These are phyloP conservation scores for Fraxinus americana DNA, from an alignment of 257 asterid species.

Conservation along the genomic window DNA sequence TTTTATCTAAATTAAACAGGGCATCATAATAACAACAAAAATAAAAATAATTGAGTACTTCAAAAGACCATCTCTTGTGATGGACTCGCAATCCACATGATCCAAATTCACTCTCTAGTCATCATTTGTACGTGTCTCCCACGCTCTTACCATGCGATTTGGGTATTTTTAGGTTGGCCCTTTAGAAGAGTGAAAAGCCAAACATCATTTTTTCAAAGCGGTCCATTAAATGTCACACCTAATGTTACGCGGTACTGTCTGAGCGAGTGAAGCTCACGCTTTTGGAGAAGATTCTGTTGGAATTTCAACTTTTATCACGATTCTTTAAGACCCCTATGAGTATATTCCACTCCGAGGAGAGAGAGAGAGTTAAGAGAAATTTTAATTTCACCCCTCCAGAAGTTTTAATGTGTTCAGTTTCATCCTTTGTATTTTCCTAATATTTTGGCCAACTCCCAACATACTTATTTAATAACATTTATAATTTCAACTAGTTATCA, in stretches of 20 bases:
- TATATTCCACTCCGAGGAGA: too few relatives aligned
- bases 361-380: neutral
- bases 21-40: too few relatives aligned
- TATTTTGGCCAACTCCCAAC: too few relatives aligned
- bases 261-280: neutral
- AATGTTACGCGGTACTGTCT: neutral
- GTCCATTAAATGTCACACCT: constrained; percentile 1
- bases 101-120: too few relatives aligned
- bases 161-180: neutral
- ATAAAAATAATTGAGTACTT: too few relatives aligned
- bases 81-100: too few relatives aligned
- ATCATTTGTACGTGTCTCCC: neutral
- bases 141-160: neutral
- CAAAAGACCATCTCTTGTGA: too few relatives aligned
- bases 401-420: neutral
- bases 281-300: neutral
- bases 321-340: neutral
- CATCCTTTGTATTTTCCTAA: neutral
- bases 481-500: too few relatives aligned
- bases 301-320: neutral
- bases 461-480: too few relatives aligned
- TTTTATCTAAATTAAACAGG: too few relatives aligned
- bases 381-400: neutral
- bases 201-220: neutral
- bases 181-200: neutral